Percentiles rank a stretch among this genome's conserved stretches.
Evolutionary conservation across 345 rosid genomes (phyloP).

Genomic region (Eucalyptus cloeziana): DNA sequence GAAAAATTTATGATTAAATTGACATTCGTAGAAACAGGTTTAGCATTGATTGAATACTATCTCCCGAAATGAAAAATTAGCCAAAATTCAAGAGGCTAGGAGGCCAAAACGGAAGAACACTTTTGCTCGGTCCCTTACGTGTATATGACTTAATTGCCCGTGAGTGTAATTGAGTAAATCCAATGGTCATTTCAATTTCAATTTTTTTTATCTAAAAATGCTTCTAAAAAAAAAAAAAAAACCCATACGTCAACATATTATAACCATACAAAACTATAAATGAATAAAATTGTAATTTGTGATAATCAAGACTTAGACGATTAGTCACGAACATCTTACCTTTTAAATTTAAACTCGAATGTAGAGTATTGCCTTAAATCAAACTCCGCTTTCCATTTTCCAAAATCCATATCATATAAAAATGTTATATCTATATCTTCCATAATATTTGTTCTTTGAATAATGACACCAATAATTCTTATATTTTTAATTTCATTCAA

Average conservation of each 20-base stretch:
- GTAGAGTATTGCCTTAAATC: neutral
- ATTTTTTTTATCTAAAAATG: neutral
- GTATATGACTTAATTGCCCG: neutral
- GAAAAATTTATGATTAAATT: neutral
- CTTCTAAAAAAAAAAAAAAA: neutral
- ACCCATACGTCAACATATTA: neutral
- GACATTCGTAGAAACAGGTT: rapidly evolving
- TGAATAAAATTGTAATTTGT: neutral
- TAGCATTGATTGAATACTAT: neutral
- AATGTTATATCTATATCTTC: neutral
- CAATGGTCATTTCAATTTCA: neutral
- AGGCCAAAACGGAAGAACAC: neutral
- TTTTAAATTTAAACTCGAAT: neutral
- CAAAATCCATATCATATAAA: neutral
- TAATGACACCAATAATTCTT: neutral
- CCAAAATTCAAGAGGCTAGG: neutral
- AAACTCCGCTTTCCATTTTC: neutral
- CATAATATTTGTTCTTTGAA: neutral
- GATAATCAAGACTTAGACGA: neutral
- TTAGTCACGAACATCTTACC: neutral
- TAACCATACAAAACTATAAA: neutral
- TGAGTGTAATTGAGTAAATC: neutral
- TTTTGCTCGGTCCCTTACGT: neutral
- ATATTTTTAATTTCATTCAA: neutral
- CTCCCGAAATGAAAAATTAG: neutral